These are phyloP conservation scores for Sporothrix brasiliensis DNA, from an alignment of 2,329 filamentous ascomycete genomes.

Conservation along the genomic window DNA sequence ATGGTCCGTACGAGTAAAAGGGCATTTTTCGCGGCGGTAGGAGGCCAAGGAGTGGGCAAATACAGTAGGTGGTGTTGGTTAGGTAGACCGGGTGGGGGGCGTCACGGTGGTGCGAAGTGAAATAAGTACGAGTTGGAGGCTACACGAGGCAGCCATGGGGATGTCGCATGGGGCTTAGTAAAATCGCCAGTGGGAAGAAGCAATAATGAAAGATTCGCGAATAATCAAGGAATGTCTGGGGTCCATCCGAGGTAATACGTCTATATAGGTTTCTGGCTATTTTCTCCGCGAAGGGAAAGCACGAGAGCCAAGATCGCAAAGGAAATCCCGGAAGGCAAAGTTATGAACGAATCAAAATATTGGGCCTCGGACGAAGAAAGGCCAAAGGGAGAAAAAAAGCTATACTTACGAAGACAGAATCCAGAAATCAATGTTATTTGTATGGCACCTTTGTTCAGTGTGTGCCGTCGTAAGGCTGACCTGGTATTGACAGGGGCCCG, in stretches of 20 bases:
- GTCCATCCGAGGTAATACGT: background rate
- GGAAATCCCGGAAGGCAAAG: background rate
- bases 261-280: background rate
- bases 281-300: background rate
- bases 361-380: background rate
- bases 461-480: conserved; percentile 1
- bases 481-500: background rate
- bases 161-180: background rate
- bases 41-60: background rate
- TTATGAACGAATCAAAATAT: conserved; percentile 2
- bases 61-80: background rate
- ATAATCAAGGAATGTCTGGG: background rate
- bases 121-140: no score
- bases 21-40: conserved; percentile 39
- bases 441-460: no score
- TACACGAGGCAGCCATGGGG: background rate
- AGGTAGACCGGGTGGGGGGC: background rate
- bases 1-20: conserved; percentile 42
- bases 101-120: background rate
- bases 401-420: conserved; percentile 1
- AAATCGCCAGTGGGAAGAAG: background rate
- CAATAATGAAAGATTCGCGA: background rate
- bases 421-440: background rate
- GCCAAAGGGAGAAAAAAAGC: background rate
- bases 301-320: background rate